Conservation (phyloP, 2,329 filamentous ascomycete species). For the Chaetomium olivaceum region DNA sequence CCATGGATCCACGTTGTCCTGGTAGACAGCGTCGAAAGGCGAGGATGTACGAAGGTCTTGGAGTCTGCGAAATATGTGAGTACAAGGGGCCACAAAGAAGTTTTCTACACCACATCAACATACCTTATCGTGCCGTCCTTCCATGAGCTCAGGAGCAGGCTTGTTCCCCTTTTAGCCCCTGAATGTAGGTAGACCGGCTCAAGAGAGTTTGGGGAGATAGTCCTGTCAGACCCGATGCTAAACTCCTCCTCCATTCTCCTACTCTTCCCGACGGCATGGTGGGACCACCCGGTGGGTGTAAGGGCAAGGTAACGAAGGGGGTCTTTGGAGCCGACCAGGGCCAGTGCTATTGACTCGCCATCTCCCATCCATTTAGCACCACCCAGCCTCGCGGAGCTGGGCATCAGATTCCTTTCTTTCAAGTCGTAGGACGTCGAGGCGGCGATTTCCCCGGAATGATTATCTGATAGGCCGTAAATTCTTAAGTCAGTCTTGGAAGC, state of each 20-base stretch:
- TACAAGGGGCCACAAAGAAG: background rate
- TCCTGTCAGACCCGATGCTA: slow-evolving; percentile 34
- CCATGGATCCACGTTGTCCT: slow-evolving; percentile 54
- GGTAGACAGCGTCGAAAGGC: slow-evolving; percentile 50
- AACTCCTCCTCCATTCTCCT: slow-evolving; percentile 33
- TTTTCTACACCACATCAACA: slow-evolving; percentile 6
- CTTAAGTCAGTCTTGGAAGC: slow-evolving; percentile 40
- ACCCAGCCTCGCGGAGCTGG: slow-evolving; percentile 30
- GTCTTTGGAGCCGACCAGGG: slow-evolving; percentile 44
- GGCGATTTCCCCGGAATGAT: slow-evolving; percentile 14
- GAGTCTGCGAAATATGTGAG: slow-evolving; percentile 38
- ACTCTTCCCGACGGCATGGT: slow-evolving; percentile 41
- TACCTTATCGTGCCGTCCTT: slow-evolving; percentile 52
- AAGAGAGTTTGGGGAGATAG: slow-evolving; percentile 45
- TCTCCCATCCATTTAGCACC: slow-evolving; percentile 49
- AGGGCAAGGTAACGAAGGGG: slow-evolving; percentile 50
- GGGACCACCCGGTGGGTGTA: slow-evolving; percentile 48
- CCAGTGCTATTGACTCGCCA: slow-evolving; percentile 49
- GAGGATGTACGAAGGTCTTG: slow-evolving; percentile 53
- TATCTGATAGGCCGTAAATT: slow-evolving; percentile 38
- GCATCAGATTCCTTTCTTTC: slow-evolving; percentile 18
- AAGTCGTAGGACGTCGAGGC: slow-evolving; percentile 33
- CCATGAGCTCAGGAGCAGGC: slow-evolving; percentile 54
- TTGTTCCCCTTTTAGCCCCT: slow-evolving; percentile 39
- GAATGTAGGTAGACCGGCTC: slow-evolving; percentile 45